These are phyloP conservation scores for Ophiostoma sp. DNA, from an alignment of 2,329 filamentous ascomycete genomes.

Conservation along the genomic window DNA sequence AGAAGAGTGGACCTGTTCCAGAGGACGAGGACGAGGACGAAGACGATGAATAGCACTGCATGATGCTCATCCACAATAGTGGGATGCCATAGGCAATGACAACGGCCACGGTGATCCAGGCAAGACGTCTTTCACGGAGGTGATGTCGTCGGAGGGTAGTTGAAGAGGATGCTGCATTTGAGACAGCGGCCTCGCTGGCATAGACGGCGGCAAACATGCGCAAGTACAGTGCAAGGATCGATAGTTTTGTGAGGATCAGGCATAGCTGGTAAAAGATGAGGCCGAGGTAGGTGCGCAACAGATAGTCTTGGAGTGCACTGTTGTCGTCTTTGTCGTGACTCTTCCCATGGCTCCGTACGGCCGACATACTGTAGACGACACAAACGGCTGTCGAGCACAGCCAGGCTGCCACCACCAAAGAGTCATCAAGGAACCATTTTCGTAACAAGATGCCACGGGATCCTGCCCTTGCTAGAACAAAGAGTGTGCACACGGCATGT, in stretches of 20 bases:
- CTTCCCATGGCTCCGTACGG: constrained; percentile 29
- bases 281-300: constrained; percentile 38
- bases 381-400: constrained; percentile 38
- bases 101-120: constrained; percentile 39
- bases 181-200: neutral
- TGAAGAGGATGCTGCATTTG: neutral
- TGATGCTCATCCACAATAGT: constrained; percentile 42
- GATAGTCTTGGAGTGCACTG: constrained; percentile 31
- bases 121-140: constrained; percentile 38
- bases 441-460: constrained; percentile 36
- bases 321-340: neutral
- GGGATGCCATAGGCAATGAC: constrained; percentile 40
- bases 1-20: constrained; percentile 32
- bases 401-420: constrained; percentile 38
- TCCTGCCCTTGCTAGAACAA: constrained; percentile 35
- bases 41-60: constrained; percentile 45
- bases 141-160: constrained; percentile 31
- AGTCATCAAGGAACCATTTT: constrained; percentile 41
- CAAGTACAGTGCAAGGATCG: constrained; percentile 43
- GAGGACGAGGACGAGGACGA: constrained; percentile 35
- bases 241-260: constrained; percentile 43
- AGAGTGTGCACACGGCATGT: constrained; percentile 38
- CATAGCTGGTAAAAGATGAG: constrained; percentile 43
- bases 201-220: constrained; percentile 34
- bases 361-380: constrained; percentile 37